phyloP scores from a whole-genome alignment of 441 rosid genomes.

The Pelargonium australe region DNA sequence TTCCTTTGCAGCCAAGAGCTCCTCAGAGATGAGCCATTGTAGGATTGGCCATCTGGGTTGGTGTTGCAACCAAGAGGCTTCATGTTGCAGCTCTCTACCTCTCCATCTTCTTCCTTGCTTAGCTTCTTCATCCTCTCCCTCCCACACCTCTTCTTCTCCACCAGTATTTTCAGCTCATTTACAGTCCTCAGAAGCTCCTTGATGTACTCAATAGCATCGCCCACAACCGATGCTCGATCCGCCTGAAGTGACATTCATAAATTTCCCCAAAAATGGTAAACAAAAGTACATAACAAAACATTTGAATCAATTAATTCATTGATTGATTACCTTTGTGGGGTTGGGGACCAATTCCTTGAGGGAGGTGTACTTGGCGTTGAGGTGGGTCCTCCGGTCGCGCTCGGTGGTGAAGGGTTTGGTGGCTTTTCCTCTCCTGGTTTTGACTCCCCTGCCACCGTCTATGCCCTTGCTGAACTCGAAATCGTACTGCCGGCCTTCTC shows the following conservation, averaged over 20 bases:
- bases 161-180: slow-evolving; percentile 62
- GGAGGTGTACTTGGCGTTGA: slow-evolving; percentile 49
- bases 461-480: too few species aligned
- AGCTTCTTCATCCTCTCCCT: slow-evolving; percentile 23
- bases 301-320: neutral
- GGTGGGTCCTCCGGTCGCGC: slow-evolving; percentile 60
- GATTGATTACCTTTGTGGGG: slow-evolving; percentile 55
- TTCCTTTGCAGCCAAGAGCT: slow-evolving; percentile 78
- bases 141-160: slow-evolving; percentile 51
- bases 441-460: slow-evolving; percentile 8
- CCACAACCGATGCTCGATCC: slow-evolving; percentile 59
- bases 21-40: neutral
- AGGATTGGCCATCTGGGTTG: too few species aligned
- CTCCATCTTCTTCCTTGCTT: slow-evolving; percentile 14
- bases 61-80: too few species aligned
- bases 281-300: too few species aligned
- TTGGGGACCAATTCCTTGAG: slow-evolving; percentile 70
- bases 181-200: slow-evolving; percentile 66
- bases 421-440: slow-evolving; percentile 39
- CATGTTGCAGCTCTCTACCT: slow-evolving; percentile 32
- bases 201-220: slow-evolving; percentile 73
- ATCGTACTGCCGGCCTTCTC: too few species aligned
- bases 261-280: too few species aligned
- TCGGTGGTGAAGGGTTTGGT: slow-evolving; percentile 60
- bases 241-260: too few species aligned